phyloP scores from a whole-genome alignment of 192 early-diverging fungal species.

The Geranomyces michiganensis region DNA sequence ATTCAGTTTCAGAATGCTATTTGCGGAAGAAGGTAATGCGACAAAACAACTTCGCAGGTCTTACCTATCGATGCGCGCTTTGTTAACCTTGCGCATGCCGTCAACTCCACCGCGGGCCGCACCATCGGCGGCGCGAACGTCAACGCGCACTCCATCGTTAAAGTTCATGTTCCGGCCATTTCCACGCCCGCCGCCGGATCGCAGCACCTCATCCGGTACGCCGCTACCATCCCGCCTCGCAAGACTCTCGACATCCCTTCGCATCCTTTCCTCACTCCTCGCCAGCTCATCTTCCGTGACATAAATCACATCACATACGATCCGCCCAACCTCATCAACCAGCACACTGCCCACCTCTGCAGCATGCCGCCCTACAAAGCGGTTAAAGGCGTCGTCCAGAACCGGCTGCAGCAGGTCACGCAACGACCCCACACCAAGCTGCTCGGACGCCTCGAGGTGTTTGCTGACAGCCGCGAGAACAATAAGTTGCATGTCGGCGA shows the following conservation, averaged over 20 bases:
- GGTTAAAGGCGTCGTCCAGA: background rate
- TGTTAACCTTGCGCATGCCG: too few relatives aligned
- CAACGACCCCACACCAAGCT: background rate
- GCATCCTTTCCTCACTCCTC: background rate
- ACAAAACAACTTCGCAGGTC: too few relatives aligned
- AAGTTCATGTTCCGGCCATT: too few relatives aligned
- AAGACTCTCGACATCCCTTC: background rate
- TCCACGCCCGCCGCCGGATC: too few relatives aligned
- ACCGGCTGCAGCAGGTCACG: background rate
- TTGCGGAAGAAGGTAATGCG: too few relatives aligned
- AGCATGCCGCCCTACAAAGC: background rate
- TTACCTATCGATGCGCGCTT: too few relatives aligned
- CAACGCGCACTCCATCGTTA: too few relatives aligned
- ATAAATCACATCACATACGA: constrained; percentile 3
- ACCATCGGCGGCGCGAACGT: too few relatives aligned
- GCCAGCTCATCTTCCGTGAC: constrained; percentile 10
- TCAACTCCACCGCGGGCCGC: too few relatives aligned
- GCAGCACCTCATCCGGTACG: too few relatives aligned
- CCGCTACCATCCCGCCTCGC: too few relatives aligned
- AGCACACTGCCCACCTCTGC: constrained; percentile 8
- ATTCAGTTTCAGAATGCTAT: too few relatives aligned
- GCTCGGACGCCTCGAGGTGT: background rate
- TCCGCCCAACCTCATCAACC: constrained; percentile 9
- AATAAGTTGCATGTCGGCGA: background rate
- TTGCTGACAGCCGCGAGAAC: background rate